A percentile compares a stretch with the other conserved stretches of the same genome.
These are phyloP conservation scores for Acidomyces sp. DNA, from an alignment of 495 filamentous ascomycete species.

Conservation along the genomic window DNA sequence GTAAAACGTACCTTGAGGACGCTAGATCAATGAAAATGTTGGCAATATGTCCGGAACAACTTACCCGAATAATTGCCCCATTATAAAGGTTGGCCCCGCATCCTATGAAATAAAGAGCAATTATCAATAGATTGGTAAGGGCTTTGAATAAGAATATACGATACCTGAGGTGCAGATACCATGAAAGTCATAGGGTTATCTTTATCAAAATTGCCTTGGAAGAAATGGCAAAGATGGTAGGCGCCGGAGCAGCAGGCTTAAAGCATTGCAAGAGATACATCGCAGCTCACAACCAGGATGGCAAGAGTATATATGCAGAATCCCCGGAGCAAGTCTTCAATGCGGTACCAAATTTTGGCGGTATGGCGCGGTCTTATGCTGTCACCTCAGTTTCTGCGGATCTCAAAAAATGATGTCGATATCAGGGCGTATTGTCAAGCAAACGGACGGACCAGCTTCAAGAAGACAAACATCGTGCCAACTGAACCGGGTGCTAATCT, in stretches of 20 bases:
- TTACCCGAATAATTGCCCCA: no score
- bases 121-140: no score
- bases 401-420: conserved; percentile 11
- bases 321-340: conserved; percentile 14
- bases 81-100: no score
- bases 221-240: background rate
- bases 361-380: conserved; percentile 14
- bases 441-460: conserved; percentile 7
- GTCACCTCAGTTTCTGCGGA: conserved; percentile 10
- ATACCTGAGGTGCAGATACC: no score
- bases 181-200: no score
- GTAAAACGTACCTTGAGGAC: no score
- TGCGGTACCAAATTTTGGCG: conserved; percentile 5
- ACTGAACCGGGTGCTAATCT: conserved; percentile 11
- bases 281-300: conserved; percentile 11
- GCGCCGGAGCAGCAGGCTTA: background rate
- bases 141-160: no score
- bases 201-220: no score
- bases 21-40: no score
- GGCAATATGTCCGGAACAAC: no score
- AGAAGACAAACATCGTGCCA: conserved; percentile 6
- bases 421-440: conserved; percentile 11
- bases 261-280: conserved; percentile 19
- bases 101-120: no score
- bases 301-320: conserved; percentile 14